These are phyloP conservation scores for Penicillium simplicissimum DNA, from an alignment of 495 filamentous ascomycete genomes.

Conservation along the genomic window DNA sequence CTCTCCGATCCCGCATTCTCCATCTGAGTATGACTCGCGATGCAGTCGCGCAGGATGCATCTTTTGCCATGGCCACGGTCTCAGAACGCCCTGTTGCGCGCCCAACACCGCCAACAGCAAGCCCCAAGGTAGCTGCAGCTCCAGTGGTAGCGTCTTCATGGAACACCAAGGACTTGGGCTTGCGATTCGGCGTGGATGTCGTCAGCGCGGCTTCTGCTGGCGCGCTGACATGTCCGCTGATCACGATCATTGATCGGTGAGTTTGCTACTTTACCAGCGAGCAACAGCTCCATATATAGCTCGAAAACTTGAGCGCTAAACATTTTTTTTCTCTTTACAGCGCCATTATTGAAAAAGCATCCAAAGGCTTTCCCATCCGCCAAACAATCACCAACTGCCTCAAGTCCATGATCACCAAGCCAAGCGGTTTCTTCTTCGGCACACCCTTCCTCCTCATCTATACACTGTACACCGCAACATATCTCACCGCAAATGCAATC, in stretches of 20 bases:
- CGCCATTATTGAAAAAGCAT: conserved; percentile 94
- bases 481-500: conserved; percentile 84
- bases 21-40: conserved; percentile 34
- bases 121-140: not conserved
- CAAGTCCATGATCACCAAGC: conserved; percentile 62
- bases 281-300: not conserved
- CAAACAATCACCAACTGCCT: conserved; percentile 66
- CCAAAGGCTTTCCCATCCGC: conserved; percentile 71
- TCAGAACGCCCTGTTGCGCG: conserved; percentile 23
- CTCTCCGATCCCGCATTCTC: conserved; percentile 4
- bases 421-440: conserved; percentile 70
- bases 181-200: conserved; percentile 71
- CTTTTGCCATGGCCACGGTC: conserved; percentile 32
- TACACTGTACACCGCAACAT: conserved; percentile 86
- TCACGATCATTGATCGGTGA: conserved; percentile 90
- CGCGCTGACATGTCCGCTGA: conserved; percentile 80
- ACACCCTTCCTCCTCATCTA: conserved; percentile 87
- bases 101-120: not conserved
- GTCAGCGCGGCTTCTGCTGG: conserved; percentile 74
- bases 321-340: conserved; percentile 41
- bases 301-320: not conserved
- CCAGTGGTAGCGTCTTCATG: conserved; percentile 43
- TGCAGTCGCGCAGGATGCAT: conserved; percentile 34
- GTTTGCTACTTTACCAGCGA: conserved; percentile 7
- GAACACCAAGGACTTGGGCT: conserved; percentile 74